These are phyloP conservation scores for Kluyveromyces lactis DNA, from an alignment of 805 yeast species.

Conservation along the genomic window DNA sequence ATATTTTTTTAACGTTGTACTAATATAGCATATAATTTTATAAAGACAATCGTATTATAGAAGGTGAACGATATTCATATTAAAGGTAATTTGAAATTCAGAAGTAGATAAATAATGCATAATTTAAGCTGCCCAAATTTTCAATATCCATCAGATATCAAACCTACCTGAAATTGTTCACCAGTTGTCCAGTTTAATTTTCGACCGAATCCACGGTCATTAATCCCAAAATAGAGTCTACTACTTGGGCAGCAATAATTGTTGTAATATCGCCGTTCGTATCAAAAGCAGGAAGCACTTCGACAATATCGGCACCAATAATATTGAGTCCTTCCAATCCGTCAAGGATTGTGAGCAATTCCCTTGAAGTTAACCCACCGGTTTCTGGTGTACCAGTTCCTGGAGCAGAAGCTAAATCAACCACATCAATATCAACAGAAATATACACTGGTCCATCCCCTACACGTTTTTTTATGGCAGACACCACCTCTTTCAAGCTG, in stretches of 20 bases:
- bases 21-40: too few relatives aligned
- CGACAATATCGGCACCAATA: constrained; percentile 64
- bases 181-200: not conserved
- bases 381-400: constrained; percentile 67
- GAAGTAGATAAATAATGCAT: too few relatives aligned
- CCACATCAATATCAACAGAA: constrained; percentile 46
- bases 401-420: constrained; percentile 58
- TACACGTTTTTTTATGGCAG: constrained; percentile 26
- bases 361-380: constrained; percentile 60
- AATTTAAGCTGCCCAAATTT: too few relatives aligned
- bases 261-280: constrained; percentile 50
- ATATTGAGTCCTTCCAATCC: constrained; percentile 48
- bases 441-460: constrained; percentile 33
- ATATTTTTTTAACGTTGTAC: too few relatives aligned
- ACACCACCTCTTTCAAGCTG: constrained; percentile 31
- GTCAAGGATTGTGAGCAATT: constrained; percentile 45
- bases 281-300: constrained; percentile 58
- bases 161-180: too few relatives aligned
- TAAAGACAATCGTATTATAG: too few relatives aligned
- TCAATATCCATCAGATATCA: too few relatives aligned
- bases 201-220: constrained; percentile 28
- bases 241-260: constrained; percentile 52
- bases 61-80: too few relatives aligned
- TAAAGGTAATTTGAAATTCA: too few relatives aligned
- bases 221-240: constrained; percentile 40